These are phyloP conservation scores for Circinella umbellata DNA, from an alignment of 371 early-diverging fungal genomes.

Conservation along the genomic window DNA sequence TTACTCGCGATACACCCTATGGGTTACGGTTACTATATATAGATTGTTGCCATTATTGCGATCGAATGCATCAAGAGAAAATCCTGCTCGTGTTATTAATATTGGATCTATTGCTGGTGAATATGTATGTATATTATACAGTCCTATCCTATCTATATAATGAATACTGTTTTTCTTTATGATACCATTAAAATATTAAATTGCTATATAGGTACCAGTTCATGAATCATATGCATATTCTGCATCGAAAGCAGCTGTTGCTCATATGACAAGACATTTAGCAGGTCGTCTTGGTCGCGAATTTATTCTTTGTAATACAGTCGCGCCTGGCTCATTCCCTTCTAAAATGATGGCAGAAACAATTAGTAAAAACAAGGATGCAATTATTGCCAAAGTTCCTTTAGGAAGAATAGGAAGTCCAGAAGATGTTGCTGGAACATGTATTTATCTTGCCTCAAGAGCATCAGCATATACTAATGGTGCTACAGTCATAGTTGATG, in stretches of 20 bases:
- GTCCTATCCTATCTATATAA: background rate
- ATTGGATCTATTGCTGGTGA: constrained; percentile 80
- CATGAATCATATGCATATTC: constrained; percentile 80
- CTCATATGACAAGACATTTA: constrained; percentile 74
- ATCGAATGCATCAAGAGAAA: constrained; percentile 59
- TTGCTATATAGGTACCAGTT: constrained; percentile 44
- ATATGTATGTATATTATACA: constrained; percentile 36
- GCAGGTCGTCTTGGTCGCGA: constrained; percentile 67
- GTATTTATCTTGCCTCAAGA: constrained; percentile 76
- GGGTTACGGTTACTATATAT: background rate
- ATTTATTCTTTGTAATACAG: constrained; percentile 59
- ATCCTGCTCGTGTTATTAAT: constrained; percentile 69
- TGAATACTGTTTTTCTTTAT: no score
- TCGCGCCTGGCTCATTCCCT: constrained; percentile 90
- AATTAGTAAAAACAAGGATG: constrained; percentile 57
- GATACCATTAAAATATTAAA: no score
- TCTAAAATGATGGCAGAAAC: constrained; percentile 89
- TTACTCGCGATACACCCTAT: no score
- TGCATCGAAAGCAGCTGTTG: constrained; percentile 79
- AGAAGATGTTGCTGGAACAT: constrained; percentile 87
- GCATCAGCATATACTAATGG: constrained; percentile 88
- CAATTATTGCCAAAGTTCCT: constrained; percentile 62
- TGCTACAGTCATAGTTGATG: constrained; percentile 81
- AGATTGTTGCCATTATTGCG: constrained; percentile 79
- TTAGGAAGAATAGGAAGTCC: constrained; percentile 79